phyloP scores from a whole-genome alignment of 805 yeast species.

The Lipomyces mesembrius region DNA sequence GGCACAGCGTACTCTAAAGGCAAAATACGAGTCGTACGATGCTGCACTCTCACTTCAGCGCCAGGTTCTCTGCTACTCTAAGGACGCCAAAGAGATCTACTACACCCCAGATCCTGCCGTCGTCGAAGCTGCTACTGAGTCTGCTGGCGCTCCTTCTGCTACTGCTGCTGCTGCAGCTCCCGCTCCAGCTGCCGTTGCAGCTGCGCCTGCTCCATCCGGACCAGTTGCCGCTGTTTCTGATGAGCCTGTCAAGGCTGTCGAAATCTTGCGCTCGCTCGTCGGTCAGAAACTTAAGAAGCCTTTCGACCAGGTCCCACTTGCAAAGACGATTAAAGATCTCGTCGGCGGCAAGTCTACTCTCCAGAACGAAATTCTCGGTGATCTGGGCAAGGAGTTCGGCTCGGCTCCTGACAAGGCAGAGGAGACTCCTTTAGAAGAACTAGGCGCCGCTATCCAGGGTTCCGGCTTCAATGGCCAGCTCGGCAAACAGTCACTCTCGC shows the following conservation, averaged over 20 bases:
- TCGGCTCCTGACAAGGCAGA: conserved; percentile 98
- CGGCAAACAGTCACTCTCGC: conserved; percentile 91
- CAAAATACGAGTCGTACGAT: conserved; percentile 96
- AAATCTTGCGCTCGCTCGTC: conserved; percentile 83
- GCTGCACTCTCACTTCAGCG: conserved; percentile 93
- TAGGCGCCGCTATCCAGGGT: conserved; percentile 94
- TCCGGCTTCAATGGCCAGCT: conserved; percentile 76
- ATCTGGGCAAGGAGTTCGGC: conserved; percentile 97
- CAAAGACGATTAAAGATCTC: conserved; percentile 93
- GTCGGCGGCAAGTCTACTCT: conserved; percentile 99
- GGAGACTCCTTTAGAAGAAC: conserved; percentile 93
- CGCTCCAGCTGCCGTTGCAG: conserved; percentile 62
- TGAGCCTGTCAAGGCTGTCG: conserved; percentile 83
- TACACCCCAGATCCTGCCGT: conserved; percentile 63
- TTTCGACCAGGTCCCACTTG: conserved; percentile 79
- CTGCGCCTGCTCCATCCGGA: conserved; percentile 72
- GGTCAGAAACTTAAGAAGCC: conserved; percentile 96
- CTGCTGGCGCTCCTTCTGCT: conserved; percentile 49
- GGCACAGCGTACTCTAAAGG: conserved; percentile 95
- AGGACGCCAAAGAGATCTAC: conserved; percentile 95
- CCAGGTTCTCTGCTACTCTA: conserved; percentile 93
- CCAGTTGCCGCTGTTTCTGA: conserved; percentile 87
- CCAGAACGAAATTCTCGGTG: conserved; percentile 98
- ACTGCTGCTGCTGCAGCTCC: conserved; percentile 63
- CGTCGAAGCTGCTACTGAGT: conserved; percentile 43